Evolutionary conservation across 148 eudicot species (phyloP).

Genomic region (Silene latifolia): DNA sequence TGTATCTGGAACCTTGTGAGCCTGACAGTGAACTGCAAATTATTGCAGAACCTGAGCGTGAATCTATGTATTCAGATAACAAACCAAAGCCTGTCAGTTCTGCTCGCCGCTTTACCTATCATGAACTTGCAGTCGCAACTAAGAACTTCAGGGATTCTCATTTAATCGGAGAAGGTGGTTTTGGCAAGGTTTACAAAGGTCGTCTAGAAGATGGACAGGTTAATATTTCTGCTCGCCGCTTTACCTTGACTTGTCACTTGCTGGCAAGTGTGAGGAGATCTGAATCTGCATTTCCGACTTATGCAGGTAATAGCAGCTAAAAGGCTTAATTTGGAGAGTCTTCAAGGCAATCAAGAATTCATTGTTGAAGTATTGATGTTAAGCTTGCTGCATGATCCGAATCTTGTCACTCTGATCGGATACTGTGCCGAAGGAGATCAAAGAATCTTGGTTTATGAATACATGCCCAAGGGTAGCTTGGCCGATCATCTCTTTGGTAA

Average conservation of each 20-base stretch:
- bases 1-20: not conserved
- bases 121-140: conserved; percentile 70
- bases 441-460: conserved; percentile 79
- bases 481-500: conserved; percentile 85
- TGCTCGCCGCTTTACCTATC: conserved; percentile 64
- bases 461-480: conserved; percentile 84
- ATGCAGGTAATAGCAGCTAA: conserved; percentile 68
- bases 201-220: conserved; percentile 56
- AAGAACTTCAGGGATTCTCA: conserved; percentile 59
- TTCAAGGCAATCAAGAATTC: conserved; percentile 86
- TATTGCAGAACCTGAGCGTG: conserved; percentile 36
- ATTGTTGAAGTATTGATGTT: conserved; percentile 84
- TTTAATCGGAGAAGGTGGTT: conserved; percentile 94
- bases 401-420: conserved; percentile 82
- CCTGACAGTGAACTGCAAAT: too few species aligned
- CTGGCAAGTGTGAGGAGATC: too few species aligned
- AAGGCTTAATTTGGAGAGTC: conserved; percentile 63
- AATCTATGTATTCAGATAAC: conserved; percentile 23
- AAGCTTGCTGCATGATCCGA: conserved; percentile 75
- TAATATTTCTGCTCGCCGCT: not conserved
- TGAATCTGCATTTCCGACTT: not conserved
- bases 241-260: too few species aligned
- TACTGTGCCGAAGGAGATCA: conserved; percentile 82
- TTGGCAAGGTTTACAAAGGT: conserved; percentile 88
- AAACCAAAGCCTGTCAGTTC: conserved; percentile 31